phyloP scores from a whole-genome alignment of 2,329 filamentous ascomycete genomes.

The Aspergillus sergii region DNA sequence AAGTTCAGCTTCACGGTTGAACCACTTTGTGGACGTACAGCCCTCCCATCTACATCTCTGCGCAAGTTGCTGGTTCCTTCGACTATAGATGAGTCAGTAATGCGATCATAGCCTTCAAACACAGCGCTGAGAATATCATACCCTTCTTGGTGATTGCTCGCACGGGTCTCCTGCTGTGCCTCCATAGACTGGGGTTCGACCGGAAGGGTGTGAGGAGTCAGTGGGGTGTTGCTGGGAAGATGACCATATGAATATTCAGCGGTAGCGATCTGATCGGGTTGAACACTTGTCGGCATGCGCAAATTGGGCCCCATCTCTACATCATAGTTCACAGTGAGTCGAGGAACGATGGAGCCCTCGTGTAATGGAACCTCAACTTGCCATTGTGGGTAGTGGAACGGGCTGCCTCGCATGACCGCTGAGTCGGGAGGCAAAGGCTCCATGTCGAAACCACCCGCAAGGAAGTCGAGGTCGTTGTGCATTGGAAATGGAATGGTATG shows the following conservation, averaged over 20 bases:
- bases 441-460: not conserved
- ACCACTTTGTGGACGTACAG: not conserved
- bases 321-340: rapidly evolving
- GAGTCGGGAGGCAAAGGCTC: not conserved
- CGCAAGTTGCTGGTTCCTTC: not conserved
- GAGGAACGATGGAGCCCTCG: not conserved
- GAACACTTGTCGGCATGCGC: not conserved
- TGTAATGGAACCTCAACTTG: not conserved
- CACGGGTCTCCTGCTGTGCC: no score
- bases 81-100: not conserved
- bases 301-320: not conserved
- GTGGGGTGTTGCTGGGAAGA: not conserved
- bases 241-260: not conserved
- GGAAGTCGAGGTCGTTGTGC: not conserved
- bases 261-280: not conserved
- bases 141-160: no score
- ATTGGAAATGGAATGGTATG: rapidly evolving
- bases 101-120: no score
- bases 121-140: no score
- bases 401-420: not conserved
- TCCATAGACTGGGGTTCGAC: not conserved
- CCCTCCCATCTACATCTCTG: constrained; percentile 11
- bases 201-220: rapidly evolving
- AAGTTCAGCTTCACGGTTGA: constrained; percentile 1
- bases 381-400: not conserved